These are phyloP conservation scores for Arxiozyma telluris DNA, from an alignment of 1,139 yeast species.

Conservation along the genomic window DNA sequence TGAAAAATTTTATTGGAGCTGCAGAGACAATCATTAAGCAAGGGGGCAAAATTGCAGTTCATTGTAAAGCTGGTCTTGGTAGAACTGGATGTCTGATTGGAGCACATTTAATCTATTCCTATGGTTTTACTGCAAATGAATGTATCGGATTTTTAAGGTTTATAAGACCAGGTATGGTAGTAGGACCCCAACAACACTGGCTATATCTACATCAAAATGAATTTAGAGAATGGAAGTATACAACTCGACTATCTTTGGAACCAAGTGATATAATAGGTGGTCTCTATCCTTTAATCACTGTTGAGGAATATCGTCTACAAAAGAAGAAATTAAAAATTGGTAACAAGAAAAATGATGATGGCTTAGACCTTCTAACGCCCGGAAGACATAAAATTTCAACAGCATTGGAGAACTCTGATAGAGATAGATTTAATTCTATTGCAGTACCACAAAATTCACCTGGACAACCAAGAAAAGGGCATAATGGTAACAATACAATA, in stretches of 20 bases:
- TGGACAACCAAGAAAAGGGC: conserved; percentile 87
- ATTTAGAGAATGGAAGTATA: conserved; percentile 90
- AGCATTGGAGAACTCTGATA: conserved; percentile 47
- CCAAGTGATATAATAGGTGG: conserved; percentile 75
- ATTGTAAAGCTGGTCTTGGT: conserved; percentile 96
- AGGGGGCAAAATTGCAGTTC: conserved; percentile 94
- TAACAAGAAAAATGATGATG: conserved; percentile 12
- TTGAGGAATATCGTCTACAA: conserved; percentile 40
- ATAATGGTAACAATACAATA: conserved; percentile 31
- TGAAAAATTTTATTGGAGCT: conserved; percentile 86
- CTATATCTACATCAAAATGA: conserved; percentile 90
- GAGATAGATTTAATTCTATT: conserved; percentile 40
- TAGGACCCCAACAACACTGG: conserved; percentile 99
- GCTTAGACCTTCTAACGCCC: conserved; percentile 19
- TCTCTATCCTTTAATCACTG: conserved; percentile 56
- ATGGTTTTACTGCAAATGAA: conserved; percentile 94
- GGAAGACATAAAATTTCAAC: conserved; percentile 12
- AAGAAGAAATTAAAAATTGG: conserved; percentile 30
- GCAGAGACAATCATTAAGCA: conserved; percentile 75
- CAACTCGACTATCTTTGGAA: conserved; percentile 57
- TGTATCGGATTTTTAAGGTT: conserved; percentile 95
- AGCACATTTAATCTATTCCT: conserved; percentile 89
- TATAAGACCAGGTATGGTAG: conserved; percentile 98
- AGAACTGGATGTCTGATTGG: conserved; percentile 97
- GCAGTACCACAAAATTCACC: conserved; percentile 83